phyloP scores from a whole-genome alignment of 2,329 filamentous ascomycete genomes.

The Penicillium sumatraense region DNA sequence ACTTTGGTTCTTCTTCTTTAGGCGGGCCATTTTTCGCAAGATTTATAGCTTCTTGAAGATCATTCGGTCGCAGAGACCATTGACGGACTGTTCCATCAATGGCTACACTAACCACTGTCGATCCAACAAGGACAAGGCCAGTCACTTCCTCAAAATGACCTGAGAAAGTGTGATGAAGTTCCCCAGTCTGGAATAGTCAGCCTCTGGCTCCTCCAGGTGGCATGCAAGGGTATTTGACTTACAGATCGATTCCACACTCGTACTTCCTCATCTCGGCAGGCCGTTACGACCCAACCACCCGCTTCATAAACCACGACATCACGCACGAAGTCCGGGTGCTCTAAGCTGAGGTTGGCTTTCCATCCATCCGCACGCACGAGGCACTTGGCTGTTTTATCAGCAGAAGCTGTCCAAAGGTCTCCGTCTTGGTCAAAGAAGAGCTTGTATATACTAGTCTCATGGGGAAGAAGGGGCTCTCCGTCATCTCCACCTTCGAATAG shows the following conservation, averaged over 20 bases:
- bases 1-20: conserved; percentile 50
- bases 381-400: conserved; percentile 85
- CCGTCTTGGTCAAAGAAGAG: conserved; percentile 73
- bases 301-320: conserved; percentile 72
- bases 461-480: conserved; percentile 70
- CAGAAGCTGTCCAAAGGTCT: conserved; percentile 91
- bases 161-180: conserved; percentile 72
- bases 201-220: background rate
- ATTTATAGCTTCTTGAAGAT: conserved; percentile 62
- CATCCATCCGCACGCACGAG: conserved; percentile 72
- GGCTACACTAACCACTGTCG: conserved; percentile 73
- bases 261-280: conserved; percentile 87
- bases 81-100: conserved; percentile 87
- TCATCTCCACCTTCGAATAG: conserved; percentile 43
- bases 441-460: conserved; percentile 89
- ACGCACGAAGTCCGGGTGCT: conserved; percentile 88
- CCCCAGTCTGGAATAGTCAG: conserved; percentile 61
- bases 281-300: conserved; percentile 80
- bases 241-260: conserved; percentile 79
- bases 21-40: conserved; percentile 51
- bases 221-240: conserved; percentile 21
- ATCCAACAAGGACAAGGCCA: conserved; percentile 68
- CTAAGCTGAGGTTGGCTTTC: conserved; percentile 70
- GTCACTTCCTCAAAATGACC: conserved; percentile 96
- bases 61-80: conserved; percentile 73